Base-by-base conservation (phyloP, 2,329 filamentous ascomycete species). In the Dothideomycetidae sp. region DNA sequence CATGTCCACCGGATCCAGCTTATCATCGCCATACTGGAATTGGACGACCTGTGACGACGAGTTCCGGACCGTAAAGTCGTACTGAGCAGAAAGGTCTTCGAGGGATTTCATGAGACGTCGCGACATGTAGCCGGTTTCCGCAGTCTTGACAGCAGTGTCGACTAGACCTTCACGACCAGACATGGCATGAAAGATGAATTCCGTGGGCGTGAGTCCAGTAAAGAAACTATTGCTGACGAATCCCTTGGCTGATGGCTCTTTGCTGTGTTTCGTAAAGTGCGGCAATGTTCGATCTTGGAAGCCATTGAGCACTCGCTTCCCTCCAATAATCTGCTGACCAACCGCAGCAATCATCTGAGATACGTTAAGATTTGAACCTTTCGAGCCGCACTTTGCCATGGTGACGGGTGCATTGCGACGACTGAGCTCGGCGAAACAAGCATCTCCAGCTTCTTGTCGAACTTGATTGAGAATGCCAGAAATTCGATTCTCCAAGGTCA, bases 201-300 rank as follows among this genome's bases (percentile, higher is more conserved):
- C 90, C 0, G 82, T 85, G 2, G 90, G 88, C 1, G 78, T 71
- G 1, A 98, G 66, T 1, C 90, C 90, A 0, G 82, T 82, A 58
- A 93, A 98, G 69, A 98, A 98, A 62, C 85, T 94, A 63, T 96
- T 94, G 44, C 78, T 75, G 33, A 98, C 88, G 63, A 98, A 98
- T 46, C 90, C 90, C 57, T 96, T 98, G 0, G 86, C 85, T 0
- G 84, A 79, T n/a, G 90, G 84, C 49, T 93, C 81, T 32, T 83
- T 79, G 37, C 84, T 78, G 48, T 90, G 85, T 58, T 96, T 96
- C 37, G 85, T 79, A 55, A 96, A 98, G 58, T 98, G 90, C 28
- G 90, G 90, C 37, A 98, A 60, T 40, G 80, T 94, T 51, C 90
- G 76, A 57, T 96, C 88, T 55, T 96, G 88, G 61, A 98, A 98